Evolutionary conservation across 1,139 yeast genomes (phyloP).

Genomic region (Sugiyamaella grinbergsii): DNA sequence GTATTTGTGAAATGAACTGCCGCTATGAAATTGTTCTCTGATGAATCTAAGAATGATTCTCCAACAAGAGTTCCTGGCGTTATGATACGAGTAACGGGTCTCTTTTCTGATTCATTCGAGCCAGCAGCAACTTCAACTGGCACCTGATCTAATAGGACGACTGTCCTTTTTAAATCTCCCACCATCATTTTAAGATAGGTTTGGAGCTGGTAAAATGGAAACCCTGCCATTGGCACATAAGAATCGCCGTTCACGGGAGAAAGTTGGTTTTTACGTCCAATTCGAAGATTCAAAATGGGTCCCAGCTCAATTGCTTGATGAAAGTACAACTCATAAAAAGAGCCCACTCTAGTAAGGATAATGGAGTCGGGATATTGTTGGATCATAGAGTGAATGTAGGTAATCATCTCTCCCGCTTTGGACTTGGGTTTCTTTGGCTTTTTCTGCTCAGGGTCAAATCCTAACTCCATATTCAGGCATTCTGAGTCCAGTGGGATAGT

Average conservation of each 20-base stretch:
- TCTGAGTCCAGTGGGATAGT: constrained; percentile 9
- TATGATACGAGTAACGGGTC: constrained; percentile 77
- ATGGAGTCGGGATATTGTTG: constrained; percentile 64
- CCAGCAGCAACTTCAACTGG: constrained; percentile 26
- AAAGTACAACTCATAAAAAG: constrained; percentile 83
- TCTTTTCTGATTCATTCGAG: constrained; percentile 45
- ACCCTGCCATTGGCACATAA: constrained; percentile 85
- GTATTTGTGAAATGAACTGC: constrained; percentile 47
- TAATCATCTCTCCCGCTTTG: constrained; percentile 24
- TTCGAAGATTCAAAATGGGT: constrained; percentile 64
- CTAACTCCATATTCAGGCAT: constrained; percentile 12
- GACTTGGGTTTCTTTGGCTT: not conserved
- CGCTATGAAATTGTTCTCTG: constrained; percentile 64
- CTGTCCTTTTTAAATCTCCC: constrained; percentile 65
- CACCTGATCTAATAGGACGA: constrained; percentile 78
- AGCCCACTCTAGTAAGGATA: constrained; percentile 84
- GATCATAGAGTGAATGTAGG: constrained; percentile 47
- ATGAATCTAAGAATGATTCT: constrained; percentile 76
- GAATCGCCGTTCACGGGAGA: constrained; percentile 44
- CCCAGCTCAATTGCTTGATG: constrained; percentile 82
- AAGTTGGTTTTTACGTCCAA: constrained; percentile 47
- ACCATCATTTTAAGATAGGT: constrained; percentile 75
- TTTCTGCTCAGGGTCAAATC: not conserved
- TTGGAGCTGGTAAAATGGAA: constrained; percentile 71
- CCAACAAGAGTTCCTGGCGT: constrained; percentile 94